Percentiles rank a stretch among this genome's conserved stretches.
Evolutionary conservation across 2,329 filamentous ascomycete species (phyloP).

Genomic region (Verticillium tricorpus): DNA sequence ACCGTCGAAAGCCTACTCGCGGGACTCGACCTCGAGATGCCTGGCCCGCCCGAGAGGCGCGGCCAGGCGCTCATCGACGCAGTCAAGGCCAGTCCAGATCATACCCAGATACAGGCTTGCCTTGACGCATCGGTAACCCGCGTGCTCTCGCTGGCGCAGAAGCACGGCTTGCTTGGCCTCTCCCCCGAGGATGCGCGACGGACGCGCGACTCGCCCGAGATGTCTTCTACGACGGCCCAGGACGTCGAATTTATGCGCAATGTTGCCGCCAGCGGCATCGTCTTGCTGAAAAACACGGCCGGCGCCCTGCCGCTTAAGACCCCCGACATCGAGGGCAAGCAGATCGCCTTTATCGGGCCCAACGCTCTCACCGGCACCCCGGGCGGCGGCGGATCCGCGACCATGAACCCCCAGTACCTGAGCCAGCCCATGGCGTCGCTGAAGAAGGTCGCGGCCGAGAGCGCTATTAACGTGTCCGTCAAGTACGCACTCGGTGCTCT

Average conservation of each 20-base stretch:
- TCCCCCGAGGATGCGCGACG: neutral
- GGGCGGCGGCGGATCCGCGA: constrained; percentile 17
- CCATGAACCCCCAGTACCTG: constrained; percentile 15
- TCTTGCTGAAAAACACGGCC: constrained; percentile 14
- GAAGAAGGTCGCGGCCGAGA: neutral
- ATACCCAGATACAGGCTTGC: neutral
- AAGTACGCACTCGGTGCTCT: constrained; percentile 3
- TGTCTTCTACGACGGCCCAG: neutral
- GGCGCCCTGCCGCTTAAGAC: constrained; percentile 3
- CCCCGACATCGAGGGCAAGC: neutral
- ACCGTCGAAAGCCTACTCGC: constrained; percentile 26
- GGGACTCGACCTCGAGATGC: constrained; percentile 30
- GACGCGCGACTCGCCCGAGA: neutral
- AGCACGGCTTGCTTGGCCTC: neutral
- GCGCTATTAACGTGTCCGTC: constrained; percentile 5
- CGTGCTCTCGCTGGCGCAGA: neutral
- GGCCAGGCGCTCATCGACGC: neutral
- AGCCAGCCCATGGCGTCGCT: constrained; percentile 11
- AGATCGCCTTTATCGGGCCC: constrained; percentile 2
- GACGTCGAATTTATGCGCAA: neutral
- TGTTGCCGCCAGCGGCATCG: constrained; percentile 6
- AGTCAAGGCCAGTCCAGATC: too few species aligned
- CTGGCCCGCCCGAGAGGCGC: constrained; percentile 21
- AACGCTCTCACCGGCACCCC: constrained; percentile 14
- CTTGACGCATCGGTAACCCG: neutral